phyloP scores from a whole-genome alignment of 345 rosid genomes.

The Salix dunnii region DNA sequence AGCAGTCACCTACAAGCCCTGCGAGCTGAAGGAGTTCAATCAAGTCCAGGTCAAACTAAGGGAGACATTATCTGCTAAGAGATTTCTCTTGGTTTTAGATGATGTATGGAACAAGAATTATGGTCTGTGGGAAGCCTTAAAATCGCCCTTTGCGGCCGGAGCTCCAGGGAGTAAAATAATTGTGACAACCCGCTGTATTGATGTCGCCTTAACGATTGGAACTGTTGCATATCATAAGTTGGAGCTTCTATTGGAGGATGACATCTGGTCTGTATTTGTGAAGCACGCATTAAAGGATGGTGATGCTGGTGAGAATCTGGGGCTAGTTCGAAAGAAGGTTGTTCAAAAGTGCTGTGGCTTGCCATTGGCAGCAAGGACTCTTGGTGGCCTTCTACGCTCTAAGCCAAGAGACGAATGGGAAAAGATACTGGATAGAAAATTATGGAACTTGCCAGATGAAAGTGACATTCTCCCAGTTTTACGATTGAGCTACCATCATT shows the following conservation, averaged over 20 bases:
- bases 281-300: constrained; percentile 6
- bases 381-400: constrained; percentile 17
- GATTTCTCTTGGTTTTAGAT: not conserved
- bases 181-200: not conserved
- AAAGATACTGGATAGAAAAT: too few species aligned
- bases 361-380: constrained; percentile 21
- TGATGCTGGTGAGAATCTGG: not conserved
- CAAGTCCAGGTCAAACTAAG: not conserved
- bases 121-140: not conserved
- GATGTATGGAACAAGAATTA: constrained; percentile 4
- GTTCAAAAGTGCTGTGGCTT: constrained; percentile 18
- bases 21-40: not conserved
- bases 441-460: not conserved
- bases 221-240: not conserved
- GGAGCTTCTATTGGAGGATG: constrained; percentile 6
- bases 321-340: not conserved
- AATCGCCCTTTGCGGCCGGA: not conserved
- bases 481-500: constrained; percentile 11
- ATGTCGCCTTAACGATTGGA: not conserved
- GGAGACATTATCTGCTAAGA: not conserved
- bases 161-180: constrained; percentile 4
- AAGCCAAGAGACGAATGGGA: too few species aligned
- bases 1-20: not conserved
- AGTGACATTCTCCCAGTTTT: constrained; percentile 12
- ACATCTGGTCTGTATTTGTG: constrained; percentile 16